Percentiles rank a stretch among this genome's conserved stretches.
phyloP scores from a whole-genome alignment of 345 rosid genomes.

The Murraya koenigii region DNA sequence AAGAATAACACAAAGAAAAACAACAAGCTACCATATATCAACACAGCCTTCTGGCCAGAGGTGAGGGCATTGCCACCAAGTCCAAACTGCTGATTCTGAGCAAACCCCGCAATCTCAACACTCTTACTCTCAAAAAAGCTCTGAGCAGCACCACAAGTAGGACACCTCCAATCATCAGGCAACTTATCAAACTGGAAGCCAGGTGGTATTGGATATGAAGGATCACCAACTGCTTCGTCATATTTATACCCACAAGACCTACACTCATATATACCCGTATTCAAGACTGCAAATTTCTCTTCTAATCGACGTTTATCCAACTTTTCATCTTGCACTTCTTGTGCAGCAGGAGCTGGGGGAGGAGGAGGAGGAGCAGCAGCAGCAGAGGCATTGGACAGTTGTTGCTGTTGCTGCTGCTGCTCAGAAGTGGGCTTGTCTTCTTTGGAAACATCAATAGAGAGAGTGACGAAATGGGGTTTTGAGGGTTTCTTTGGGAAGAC shows the following conservation, averaged over 20 bases:
- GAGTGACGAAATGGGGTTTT: conserved; percentile 24
- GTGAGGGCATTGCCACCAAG: conserved; percentile 88
- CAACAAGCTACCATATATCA: conserved; percentile 75
- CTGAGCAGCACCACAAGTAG: conserved; percentile 91
- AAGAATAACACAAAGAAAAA: conserved; percentile 68
- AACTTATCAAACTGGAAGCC: conserved; percentile 74
- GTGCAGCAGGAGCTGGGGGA: not conserved
- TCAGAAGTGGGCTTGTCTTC: conserved; percentile 55
- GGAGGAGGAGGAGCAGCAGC: conserved; percentile 3
- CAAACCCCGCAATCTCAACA: conserved; percentile 97
- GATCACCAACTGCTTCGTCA: conserved; percentile 88
- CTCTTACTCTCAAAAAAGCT: conserved; percentile 84
- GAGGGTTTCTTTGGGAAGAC: conserved; percentile 28
- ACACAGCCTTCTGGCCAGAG: conserved; percentile 77
- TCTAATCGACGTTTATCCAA: conserved; percentile 59
- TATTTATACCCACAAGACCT: conserved; percentile 89
- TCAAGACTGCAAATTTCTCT: conserved; percentile 90
- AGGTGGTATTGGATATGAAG: conserved; percentile 84
- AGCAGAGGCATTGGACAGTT: not conserved
- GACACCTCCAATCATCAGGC: conserved; percentile 93
- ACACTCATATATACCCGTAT: conserved; percentile 95
- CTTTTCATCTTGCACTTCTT: not conserved
- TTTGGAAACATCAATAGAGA: conserved; percentile 65
- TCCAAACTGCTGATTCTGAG: conserved; percentile 91
- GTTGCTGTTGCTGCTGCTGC: not conserved